Evolutionary conservation across 257 asterid species (phyloP).

Genomic region (Primulina eburnea): DNA sequence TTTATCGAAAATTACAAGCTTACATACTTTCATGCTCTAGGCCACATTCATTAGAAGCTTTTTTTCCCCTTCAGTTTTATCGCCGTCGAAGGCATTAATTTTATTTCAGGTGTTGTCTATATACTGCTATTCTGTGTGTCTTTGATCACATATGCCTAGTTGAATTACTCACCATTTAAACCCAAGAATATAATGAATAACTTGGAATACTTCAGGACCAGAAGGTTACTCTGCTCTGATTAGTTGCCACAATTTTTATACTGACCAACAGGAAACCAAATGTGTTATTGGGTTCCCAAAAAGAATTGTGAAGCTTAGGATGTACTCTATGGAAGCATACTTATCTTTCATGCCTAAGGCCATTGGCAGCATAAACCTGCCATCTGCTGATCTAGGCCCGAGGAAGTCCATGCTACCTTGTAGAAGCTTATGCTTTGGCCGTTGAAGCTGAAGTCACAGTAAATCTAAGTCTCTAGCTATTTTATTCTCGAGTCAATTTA

Average conservation of each 20-base stretch:
- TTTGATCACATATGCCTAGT: not conserved
- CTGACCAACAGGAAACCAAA: conserved; percentile 65
- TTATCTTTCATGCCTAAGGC: conserved; percentile 33
- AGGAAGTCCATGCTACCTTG: conserved; percentile 36
- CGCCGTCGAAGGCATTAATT: not conserved
- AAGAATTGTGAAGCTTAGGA: conserved; percentile 50
- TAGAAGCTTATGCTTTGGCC: conserved; percentile 48
- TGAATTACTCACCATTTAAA: not conserved
- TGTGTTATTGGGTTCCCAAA: conserved; percentile 57
- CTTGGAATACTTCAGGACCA: conserved; percentile 11
- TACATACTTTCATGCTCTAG: no score
- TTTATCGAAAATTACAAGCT: not conserved
- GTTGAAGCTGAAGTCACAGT: conserved; percentile 40
- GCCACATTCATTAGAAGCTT: not conserved
- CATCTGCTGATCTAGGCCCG: conserved; percentile 32
- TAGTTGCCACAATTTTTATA: conserved; percentile 32
- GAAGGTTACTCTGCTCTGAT: conserved; percentile 18
- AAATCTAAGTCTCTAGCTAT: conserved; percentile 29
- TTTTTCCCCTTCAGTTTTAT: not conserved
- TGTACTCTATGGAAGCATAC: conserved; percentile 34
- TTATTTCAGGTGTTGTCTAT: not conserved
- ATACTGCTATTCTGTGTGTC: not conserved
- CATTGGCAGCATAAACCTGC: conserved; percentile 35
- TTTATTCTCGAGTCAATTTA: conserved; percentile 18
- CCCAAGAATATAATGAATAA: not conserved